These are phyloP conservation scores for Alternaria incomplexa DNA, from an alignment of 2,329 filamentous ascomycete species.

Conservation along the genomic window DNA sequence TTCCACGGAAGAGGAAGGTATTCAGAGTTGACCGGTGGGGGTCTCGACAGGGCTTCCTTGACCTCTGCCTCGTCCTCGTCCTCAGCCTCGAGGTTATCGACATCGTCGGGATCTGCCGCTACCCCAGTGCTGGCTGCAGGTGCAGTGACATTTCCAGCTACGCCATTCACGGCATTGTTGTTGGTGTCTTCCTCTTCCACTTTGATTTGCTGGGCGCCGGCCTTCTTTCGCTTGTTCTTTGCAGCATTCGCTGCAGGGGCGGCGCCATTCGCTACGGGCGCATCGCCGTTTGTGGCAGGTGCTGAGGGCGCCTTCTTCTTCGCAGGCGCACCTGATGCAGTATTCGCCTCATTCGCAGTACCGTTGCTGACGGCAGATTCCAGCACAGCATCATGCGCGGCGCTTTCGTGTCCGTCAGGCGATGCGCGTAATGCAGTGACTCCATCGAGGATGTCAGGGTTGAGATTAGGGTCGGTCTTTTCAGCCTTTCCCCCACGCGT, in stretches of 20 bases:
- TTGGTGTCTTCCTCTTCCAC: slow-evolving; percentile 22
- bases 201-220: slow-evolving; percentile 33
- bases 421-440: slow-evolving; percentile 52
- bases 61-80: slow-evolving; percentile 64
- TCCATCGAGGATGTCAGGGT: slow-evolving; percentile 52
- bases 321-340: slow-evolving; percentile 22
- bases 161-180: slow-evolving; percentile 15
- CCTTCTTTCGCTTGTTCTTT: slow-evolving; percentile 35
- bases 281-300: slow-evolving; percentile 17
- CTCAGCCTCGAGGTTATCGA: slow-evolving; percentile 49
- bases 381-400: slow-evolving; percentile 12
- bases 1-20: slow-evolving; percentile 89
- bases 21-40: slow-evolving; percentile 81
- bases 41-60: slow-evolving; percentile 64
- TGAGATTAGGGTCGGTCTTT: slow-evolving; percentile 43
- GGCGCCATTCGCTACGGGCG: slow-evolving; percentile 12
- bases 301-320: slow-evolving; percentile 16
- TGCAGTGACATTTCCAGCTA: slow-evolving; percentile 21
- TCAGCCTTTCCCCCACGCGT: slow-evolving; percentile 29
- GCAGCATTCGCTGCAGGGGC: slow-evolving; percentile 18
- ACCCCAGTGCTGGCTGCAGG: slow-evolving; percentile 23
- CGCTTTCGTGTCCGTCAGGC: slow-evolving; percentile 47
- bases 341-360: slow-evolving; percentile 18
- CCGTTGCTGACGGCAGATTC: slow-evolving; percentile 15
- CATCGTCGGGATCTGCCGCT: slow-evolving; percentile 58